Evolutionary conservation across 768 basidiomycete genomes (phyloP), one percentile per base, ranked within the genome.

Genomic region (Cyclocybe aegerita): DNA sequence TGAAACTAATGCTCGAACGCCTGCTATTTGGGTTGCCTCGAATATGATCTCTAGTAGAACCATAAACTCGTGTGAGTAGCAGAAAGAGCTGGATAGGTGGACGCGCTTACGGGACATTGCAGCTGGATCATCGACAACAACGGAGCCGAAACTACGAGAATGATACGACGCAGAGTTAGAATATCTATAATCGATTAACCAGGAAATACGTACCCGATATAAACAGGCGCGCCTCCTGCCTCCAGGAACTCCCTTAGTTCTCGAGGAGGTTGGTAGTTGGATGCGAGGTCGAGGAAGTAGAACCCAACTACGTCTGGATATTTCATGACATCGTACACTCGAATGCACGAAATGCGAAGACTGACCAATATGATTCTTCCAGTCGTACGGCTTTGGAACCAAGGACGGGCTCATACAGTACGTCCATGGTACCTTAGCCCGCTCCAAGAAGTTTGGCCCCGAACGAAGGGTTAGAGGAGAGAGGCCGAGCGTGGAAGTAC

Each of bases 331-430:
- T 34, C 36, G 43, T 12, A 32, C 4, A 4, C 14, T 41, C 10
- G 7, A n/a, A 29, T 7, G 4, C 40, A 16, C 15, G 4, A 43
- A 5, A 30, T 3, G 15, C 45, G 15, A 23, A 23, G 23, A 23
- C 67, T 35, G 46, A 82, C 82, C 82, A 36, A 83, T 83, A 59
- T 82, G 67, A 48, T 76, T 78, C 53, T 75, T 80, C 84, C 84
- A 86, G 62, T 85, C 84, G 9, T 68, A 54, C 0, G 84, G 83
- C 56, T 82, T 82, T 0, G 81, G 80, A 0, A 85, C 78, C 23
- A 86, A 55, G 0, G 76, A 69, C 3, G 78, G 75, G 39, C 77
- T 80, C 75, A 84, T 81, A 57, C 82, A 83, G 57, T 84, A 86
- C 3, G 82, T 82, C 75, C 77, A 82, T 3, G 83, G 83, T 3